Conservation (phyloP, 2,329 filamentous ascomycete species). For the Aureobasidium subglaciale region DNA sequence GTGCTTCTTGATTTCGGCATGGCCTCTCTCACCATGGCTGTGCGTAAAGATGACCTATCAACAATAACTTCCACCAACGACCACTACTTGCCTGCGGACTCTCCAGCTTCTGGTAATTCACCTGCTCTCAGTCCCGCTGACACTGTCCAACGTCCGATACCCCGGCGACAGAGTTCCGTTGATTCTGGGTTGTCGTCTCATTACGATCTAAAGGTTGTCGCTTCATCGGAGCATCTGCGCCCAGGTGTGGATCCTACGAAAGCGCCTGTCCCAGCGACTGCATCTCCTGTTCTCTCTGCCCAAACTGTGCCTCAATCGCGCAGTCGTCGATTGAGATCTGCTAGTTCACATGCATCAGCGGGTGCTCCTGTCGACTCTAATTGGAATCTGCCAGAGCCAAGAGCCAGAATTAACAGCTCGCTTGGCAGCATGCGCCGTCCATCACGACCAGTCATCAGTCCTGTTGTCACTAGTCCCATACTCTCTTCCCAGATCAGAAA, state of each 20-base stretch:
- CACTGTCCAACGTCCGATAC: slow-evolving; percentile 20
- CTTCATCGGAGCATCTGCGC: slow-evolving; percentile 66
- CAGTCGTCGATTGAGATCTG: slow-evolving; percentile 22
- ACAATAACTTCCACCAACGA: not conserved
- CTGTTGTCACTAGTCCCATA: slow-evolving; percentile 18
- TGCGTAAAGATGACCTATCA: slow-evolving; percentile 45
- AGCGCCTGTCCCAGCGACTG: slow-evolving; percentile 19
- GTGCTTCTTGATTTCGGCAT: slow-evolving; percentile 85
- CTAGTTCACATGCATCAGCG: slow-evolving; percentile 20
- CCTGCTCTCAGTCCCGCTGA: slow-evolving; percentile 1
- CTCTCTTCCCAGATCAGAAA: not conserved
- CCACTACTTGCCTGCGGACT: not conserved
- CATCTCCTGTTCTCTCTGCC: slow-evolving; percentile 26
- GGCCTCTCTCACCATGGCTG: slow-evolving; percentile 85
- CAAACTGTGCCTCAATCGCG: slow-evolving; percentile 24
- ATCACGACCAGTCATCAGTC: slow-evolving; percentile 20
- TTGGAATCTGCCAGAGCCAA: slow-evolving; percentile 26
- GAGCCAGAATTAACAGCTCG: slow-evolving; percentile 29
- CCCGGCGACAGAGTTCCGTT: slow-evolving; percentile 34
- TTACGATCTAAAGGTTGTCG: slow-evolving; percentile 69
- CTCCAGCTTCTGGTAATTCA: not conserved
- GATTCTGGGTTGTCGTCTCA: slow-evolving; percentile 45
- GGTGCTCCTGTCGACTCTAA: slow-evolving; percentile 18
- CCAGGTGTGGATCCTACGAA: slow-evolving; percentile 39
- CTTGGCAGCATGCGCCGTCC: slow-evolving; percentile 35